Evolutionary conservation across 495 filamentous ascomycete species (phyloP).

Genomic region (Zalerion maritima): DNA sequence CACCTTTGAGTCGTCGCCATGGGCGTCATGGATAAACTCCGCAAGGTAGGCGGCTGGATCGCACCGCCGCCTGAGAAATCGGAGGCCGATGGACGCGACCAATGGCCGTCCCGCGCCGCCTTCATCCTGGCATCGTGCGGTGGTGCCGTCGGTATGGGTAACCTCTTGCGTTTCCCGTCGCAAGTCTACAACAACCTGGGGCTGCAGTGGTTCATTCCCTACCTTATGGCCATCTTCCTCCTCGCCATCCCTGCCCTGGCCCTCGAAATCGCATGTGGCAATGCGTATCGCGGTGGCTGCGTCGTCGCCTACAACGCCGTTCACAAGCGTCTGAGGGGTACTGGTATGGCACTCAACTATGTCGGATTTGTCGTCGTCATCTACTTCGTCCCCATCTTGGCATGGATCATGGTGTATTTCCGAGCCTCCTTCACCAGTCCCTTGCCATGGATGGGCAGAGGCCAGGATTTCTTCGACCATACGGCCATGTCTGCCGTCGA

Average conservation of each 20-base stretch:
- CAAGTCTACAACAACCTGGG: conserved; percentile 6
- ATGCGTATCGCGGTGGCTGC: conserved; percentile 25
- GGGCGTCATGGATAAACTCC: too few relatives aligned
- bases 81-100: conserved; percentile 7
- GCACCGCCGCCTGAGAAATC: conserved; percentile 5
- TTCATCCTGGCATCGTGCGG: conserved; percentile 7
- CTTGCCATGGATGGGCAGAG: conserved; percentile 20
- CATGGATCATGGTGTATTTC: conserved; percentile 30
- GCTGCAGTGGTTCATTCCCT: conserved; percentile 20
- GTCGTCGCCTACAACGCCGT: conserved; percentile 27
- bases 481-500: conserved; percentile 18
- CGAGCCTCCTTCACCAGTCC: conserved; percentile 24
- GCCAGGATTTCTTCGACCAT: conserved; percentile 22
- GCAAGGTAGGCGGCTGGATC: conserved; percentile 2
- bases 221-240: conserved; percentile 18
- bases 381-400: conserved; percentile 24
- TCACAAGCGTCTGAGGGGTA: conserved; percentile 20
- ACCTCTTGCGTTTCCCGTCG: conserved; percentile 6
- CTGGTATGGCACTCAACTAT: conserved; percentile 19
- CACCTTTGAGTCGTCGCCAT: too few relatives aligned
- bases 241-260: conserved; percentile 33
- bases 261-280: conserved; percentile 26
- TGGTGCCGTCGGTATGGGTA: conserved; percentile 6
- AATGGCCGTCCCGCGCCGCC: conserved; percentile 7
- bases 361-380: conserved; percentile 23